Conservation (phyloP, 495 filamentous ascomycete species). For the Neurospora tetrasperma region DNA sequence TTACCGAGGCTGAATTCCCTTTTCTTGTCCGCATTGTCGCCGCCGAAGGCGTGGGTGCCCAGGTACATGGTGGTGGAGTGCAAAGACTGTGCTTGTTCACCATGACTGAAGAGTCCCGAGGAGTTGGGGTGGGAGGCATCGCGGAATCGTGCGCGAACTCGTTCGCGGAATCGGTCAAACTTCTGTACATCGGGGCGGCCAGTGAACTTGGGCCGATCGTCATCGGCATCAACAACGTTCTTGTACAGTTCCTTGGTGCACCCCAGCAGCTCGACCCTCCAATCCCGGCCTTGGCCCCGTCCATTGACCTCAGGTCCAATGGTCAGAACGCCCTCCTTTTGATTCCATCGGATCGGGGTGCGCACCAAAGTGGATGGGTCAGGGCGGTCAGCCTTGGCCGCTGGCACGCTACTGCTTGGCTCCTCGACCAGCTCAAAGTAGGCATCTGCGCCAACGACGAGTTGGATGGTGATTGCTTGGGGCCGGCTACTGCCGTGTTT, state of each 20-base stretch:
- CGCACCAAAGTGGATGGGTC: constrained; percentile 12
- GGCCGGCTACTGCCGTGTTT: constrained; percentile 36
- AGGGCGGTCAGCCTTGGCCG: constrained; percentile 22
- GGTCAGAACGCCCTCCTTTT: constrained; percentile 15
- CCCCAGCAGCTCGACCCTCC: constrained; percentile 14
- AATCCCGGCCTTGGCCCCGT: constrained; percentile 6
- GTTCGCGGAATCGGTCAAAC: background rate
- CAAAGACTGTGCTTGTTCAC: background rate
- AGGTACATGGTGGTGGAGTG: constrained; percentile 5
- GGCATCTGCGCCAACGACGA: constrained; percentile 44
- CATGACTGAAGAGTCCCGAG: no score
- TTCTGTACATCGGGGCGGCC: background rate
- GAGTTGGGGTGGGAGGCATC: background rate
- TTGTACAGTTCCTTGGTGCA: constrained; percentile 3
- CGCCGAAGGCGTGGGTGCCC: background rate
- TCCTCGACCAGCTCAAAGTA: constrained; percentile 30
- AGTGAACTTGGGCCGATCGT: background rate
- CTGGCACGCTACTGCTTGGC: constrained; percentile 24
- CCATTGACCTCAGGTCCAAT: constrained; percentile 16
- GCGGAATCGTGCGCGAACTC: background rate
- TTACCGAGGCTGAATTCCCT: constrained; percentile 21
- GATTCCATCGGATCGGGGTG: constrained; percentile 19
- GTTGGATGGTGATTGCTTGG: constrained; percentile 29
- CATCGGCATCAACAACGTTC: background rate
- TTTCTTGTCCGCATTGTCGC: background rate